These are phyloP conservation scores for Solanum infundibuliforme DNA, from an alignment of 257 asterid species.

Conservation along the genomic window DNA sequence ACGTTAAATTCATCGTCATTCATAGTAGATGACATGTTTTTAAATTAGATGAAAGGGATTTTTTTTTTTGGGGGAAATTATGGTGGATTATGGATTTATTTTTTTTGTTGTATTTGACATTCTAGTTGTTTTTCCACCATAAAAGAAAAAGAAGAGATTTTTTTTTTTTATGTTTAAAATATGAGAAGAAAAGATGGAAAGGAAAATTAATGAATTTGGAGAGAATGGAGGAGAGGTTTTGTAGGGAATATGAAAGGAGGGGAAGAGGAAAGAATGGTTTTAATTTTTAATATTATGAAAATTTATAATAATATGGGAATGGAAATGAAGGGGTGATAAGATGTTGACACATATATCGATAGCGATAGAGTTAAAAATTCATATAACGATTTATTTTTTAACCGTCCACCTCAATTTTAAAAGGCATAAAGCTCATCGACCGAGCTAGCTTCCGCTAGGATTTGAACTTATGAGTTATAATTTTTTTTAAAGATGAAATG, in stretches of 20 bases:
- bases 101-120: background rate
- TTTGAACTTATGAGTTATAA: background rate
- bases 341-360: background rate
- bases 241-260: conserved; percentile 9
- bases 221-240: conserved; percentile 16
- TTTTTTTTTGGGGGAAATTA: background rate
- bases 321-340: background rate
- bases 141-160: background rate
- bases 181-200: background rate
- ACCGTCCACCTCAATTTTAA: background rate
- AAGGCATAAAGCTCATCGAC: background rate
- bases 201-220: background rate
- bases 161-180: background rate
- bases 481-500: too few relatives aligned
- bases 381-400: background rate
- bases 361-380: background rate
- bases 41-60: conserved; percentile 4
- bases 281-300: background rate
- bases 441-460: background rate
- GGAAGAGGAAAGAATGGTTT: background rate
- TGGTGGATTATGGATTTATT: background rate
- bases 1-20: conserved; percentile 13
- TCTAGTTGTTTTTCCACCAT: background rate
- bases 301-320: background rate
- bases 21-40: conserved; percentile 14